Evolutionary conservation across 768 basidiomycete genomes (phyloP).

Genomic region (Pholiota molesta): DNA sequence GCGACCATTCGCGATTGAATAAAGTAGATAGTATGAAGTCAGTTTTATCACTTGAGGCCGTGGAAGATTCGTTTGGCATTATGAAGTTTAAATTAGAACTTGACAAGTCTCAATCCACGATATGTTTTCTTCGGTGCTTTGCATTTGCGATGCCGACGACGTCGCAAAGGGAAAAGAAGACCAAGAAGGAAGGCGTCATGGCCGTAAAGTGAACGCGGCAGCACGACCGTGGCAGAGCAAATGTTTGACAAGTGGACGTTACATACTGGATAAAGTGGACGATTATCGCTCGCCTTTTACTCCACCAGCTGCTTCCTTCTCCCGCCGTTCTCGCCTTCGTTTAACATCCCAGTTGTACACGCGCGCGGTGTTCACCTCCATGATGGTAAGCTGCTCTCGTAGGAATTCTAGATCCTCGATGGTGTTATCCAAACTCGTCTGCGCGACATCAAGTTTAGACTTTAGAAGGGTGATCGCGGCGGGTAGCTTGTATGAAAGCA

Average conservation of each 20-base stretch:
- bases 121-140: neutral
- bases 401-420: conserved; percentile 92
- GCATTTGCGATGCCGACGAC: neutral
- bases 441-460: conserved; percentile 75
- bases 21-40: no score
- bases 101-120: neutral
- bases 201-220: neutral
- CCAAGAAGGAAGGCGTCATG: neutral
- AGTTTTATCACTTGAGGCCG: no score
- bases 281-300: conserved; percentile 2
- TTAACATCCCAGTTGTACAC: conserved; percentile 98
- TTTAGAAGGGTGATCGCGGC: conserved; percentile 75
- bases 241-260: neutral
- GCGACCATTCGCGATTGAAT: no score
- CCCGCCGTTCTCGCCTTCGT: conserved; percentile 62
- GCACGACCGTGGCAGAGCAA: neutral
- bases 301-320: conserved; percentile 19
- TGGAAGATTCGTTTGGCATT: no score
- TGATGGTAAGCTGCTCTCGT: conserved; percentile 92
- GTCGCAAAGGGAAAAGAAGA: neutral
- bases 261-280: no score
- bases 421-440: conserved; percentile 64
- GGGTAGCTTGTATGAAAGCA: conserved; percentile 90
- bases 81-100: neutral
- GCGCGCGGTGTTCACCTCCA: conserved; percentile 95